These are phyloP conservation scores for Auricularia sp. DNA, from an alignment of 768 basidiomycete species.

Conservation along the genomic window DNA sequence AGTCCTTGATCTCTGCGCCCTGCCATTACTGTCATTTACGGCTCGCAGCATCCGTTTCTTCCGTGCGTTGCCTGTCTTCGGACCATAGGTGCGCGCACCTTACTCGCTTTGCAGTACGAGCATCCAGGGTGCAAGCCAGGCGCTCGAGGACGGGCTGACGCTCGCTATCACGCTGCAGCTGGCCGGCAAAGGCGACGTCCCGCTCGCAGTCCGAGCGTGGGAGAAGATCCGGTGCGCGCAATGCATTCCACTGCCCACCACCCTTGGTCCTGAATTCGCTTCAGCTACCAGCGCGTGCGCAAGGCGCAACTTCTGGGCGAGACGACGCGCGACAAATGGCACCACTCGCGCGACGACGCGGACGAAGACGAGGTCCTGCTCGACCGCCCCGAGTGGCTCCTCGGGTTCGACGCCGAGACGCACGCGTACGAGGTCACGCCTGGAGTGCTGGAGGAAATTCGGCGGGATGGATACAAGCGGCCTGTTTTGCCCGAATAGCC, in stretches of 20 bases:
- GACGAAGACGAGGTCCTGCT: constrained; percentile 9
- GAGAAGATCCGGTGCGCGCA: constrained; percentile 13
- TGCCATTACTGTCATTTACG: too few relatives aligned
- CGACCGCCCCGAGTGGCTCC: constrained; percentile 21
- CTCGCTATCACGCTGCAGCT: constrained; percentile 15
- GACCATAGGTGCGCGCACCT: too few relatives aligned
- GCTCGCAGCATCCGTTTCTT: constrained; percentile 19
- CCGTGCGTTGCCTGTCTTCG: constrained; percentile 11
- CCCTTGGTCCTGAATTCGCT: background rate
- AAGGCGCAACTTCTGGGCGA: constrained; percentile 17
- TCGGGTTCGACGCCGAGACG: constrained; percentile 19
- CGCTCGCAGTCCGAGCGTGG: constrained; percentile 12
- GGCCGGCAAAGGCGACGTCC: constrained; percentile 11
- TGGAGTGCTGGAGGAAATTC: constrained; percentile 14
- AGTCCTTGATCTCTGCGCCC: background rate
- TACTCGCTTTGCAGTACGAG: constrained; percentile 11
- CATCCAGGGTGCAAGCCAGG: constrained; percentile 17
- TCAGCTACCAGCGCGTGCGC: constrained; percentile 18
- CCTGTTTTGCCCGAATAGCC: constrained; percentile 10
- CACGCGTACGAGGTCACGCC: constrained; percentile 17
- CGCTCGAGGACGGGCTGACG: constrained; percentile 18
- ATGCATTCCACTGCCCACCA: background rate
- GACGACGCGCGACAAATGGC: constrained; percentile 18
- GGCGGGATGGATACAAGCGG: constrained; percentile 17
- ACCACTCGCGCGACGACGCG: constrained; percentile 14